phyloP scores from a whole-genome alignment of 371 early-diverging fungal species.

The Haplosporangium sp. region DNA sequence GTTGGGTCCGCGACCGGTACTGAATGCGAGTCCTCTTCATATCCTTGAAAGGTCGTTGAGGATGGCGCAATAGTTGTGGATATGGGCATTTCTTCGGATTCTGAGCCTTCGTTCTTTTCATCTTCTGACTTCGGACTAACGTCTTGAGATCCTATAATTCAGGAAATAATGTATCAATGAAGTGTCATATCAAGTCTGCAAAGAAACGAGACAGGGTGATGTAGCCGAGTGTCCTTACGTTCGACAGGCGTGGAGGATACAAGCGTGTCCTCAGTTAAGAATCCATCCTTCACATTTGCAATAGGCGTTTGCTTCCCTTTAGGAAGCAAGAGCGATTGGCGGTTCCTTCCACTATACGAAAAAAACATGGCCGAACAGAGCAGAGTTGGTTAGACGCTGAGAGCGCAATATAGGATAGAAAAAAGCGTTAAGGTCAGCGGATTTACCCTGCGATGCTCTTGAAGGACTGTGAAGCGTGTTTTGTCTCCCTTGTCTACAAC shows the following conservation, averaged over 20 bases:
- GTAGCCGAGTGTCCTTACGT: constrained; percentile 16
- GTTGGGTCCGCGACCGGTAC: constrained; percentile 2
- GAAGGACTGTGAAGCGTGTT: constrained; percentile 35
- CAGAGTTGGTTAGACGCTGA: not conserved
- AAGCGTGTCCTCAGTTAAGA: constrained; percentile 36
- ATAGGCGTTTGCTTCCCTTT: constrained; percentile 29
- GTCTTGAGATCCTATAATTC: constrained; percentile 6
- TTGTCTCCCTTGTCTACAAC: constrained; percentile 34
- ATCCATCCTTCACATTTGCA: constrained; percentile 22
- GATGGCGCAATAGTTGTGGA: constrained; percentile 9
- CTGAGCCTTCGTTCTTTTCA: constrained; percentile 28
- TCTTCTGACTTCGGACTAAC: constrained; percentile 27
- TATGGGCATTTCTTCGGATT: constrained; percentile 18
- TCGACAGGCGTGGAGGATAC: constrained; percentile 14
- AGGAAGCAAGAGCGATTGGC: constrained; percentile 34
- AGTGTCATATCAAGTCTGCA: not conserved
- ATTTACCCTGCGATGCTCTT: constrained; percentile 43
- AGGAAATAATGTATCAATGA: too few relatives aligned
- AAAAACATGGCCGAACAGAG: too few relatives aligned
- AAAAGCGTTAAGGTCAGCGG: not conserved
- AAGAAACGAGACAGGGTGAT: not conserved
- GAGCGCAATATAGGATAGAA: too few relatives aligned
- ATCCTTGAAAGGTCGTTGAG: constrained; percentile 15
- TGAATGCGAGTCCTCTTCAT: constrained; percentile 27
- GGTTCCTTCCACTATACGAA: constrained; percentile 27